phyloP scores from a whole-genome alignment of 2,329 filamentous ascomycete species.

The Ceratocystis huliohia region DNA sequence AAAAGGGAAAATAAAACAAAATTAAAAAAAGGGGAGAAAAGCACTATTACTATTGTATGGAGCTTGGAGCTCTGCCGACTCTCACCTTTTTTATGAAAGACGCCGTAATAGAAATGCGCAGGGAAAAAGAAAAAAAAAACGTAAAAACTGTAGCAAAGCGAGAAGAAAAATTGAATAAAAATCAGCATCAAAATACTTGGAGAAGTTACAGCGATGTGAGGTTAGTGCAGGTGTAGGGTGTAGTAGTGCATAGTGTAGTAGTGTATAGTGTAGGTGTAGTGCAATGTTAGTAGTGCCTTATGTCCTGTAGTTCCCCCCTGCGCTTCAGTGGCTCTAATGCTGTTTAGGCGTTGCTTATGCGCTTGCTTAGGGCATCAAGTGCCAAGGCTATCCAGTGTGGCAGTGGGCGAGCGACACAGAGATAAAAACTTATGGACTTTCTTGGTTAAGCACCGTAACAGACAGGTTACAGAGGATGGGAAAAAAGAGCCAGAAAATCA shows the following conservation, averaged over 20 bases:
- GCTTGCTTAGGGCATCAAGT: no score
- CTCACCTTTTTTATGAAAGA: neutral
- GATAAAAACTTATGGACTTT: no score
- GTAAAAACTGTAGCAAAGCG: neutral
- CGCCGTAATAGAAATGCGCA: neutral
- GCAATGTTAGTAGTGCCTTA: no score
- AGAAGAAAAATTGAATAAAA: neutral
- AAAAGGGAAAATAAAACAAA: neutral
- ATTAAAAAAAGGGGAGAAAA: neutral
- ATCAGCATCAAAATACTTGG: neutral
- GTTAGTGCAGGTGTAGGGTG: neutral
- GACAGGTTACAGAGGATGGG: neutral
- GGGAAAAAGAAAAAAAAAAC: neutral
- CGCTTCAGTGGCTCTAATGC: no score
- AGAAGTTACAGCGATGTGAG: neutral
- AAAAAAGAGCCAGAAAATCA: neutral
- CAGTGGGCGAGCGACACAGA: no score
- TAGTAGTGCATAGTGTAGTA: neutral
- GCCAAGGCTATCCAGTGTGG: no score
- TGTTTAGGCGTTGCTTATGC: no score
- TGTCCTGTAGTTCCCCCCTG: no score
- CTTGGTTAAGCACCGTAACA: neutral
- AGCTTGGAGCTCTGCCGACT: no score
- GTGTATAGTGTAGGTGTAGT: neutral
- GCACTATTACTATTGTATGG: neutral